A percentile compares a stretch with the other conserved stretches of the same genome.
These are phyloP conservation scores for Ettlia oleoabundans DNA, from an alignment of 139 green algal genomes.

Conservation along the genomic window DNA sequence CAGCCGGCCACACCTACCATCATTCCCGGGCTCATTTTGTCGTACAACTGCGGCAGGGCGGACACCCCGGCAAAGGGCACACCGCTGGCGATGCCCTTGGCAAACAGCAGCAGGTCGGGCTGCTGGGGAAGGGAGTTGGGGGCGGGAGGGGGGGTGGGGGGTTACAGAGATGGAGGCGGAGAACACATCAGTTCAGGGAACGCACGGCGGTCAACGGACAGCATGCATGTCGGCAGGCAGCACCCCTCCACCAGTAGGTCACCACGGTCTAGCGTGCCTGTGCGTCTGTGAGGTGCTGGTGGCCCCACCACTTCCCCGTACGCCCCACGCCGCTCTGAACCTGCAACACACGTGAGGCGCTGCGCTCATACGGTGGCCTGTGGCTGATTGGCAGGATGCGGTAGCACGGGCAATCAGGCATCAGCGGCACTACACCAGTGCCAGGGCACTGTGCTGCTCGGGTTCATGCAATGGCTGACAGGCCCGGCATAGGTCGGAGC, in stretches of 20 bases:
- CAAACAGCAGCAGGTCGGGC: constrained; percentile 86
- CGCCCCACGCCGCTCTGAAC: constrained; percentile 80
- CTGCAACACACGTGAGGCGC: constrained; percentile 54
- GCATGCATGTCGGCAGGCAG: neutral
- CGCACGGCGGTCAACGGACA: neutral
- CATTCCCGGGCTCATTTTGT: constrained; percentile 61
- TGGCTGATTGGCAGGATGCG: too few relatives aligned
- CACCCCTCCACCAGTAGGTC: neutral
- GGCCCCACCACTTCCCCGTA: constrained; percentile 84
- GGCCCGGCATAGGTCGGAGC: too few relatives aligned
- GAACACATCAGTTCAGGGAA: neutral
- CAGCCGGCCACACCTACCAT: constrained; percentile 44
- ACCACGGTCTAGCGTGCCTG: neutral
- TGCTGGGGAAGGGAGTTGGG: neutral
- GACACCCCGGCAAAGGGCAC: constrained; percentile 84
- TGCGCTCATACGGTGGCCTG: neutral
- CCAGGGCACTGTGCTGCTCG: too few relatives aligned
- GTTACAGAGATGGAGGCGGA: neutral
- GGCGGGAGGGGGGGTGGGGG: neutral
- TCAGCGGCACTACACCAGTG: too few relatives aligned
- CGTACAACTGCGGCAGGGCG: constrained; percentile 53
- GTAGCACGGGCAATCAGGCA: too few relatives aligned
- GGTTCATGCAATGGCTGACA: too few relatives aligned
- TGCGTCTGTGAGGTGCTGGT: constrained; percentile 62
- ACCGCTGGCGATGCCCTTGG: constrained; percentile 86